Percentiles rank a stretch among this genome's conserved stretches.
These are phyloP conservation scores for Hygrophorus pudorinus DNA, from an alignment of 768 basidiomycete genomes.

Conservation along the genomic window DNA sequence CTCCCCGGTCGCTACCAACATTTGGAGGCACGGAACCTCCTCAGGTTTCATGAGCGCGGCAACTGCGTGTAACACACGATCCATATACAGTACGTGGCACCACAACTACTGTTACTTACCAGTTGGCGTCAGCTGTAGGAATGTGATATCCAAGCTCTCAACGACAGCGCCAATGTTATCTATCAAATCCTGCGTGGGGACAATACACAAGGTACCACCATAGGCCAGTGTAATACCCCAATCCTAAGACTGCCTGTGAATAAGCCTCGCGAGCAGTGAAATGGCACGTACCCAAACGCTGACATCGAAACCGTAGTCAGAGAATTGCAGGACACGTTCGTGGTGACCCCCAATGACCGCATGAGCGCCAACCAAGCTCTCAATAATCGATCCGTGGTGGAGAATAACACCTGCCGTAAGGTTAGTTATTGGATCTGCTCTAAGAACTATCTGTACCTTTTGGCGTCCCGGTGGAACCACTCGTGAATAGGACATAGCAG, in stretches of 20 bases:
- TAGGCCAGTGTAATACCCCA: too few species aligned
- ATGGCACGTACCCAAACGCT: neutral
- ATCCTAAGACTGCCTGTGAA: too few species aligned
- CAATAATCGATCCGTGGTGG: too few species aligned
- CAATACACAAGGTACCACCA: too few species aligned
- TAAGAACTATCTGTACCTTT: conserved; percentile 1
- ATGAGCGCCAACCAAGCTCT: conserved; percentile 1
- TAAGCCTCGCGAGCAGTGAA: too few species aligned
- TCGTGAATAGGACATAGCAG: conserved; percentile 2
- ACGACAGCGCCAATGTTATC: neutral
- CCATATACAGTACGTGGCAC: neutral
- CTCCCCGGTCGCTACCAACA: neutral
- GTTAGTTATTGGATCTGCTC: neutral
- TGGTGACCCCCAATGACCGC: neutral
- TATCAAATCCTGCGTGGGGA: neutral
- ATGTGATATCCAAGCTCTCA: neutral
- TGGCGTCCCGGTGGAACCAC: conserved; percentile 2
- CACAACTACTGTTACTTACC: neutral
- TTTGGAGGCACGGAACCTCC: neutral
- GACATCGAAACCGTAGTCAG: neutral
- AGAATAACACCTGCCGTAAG: neutral
- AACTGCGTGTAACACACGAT: neutral
- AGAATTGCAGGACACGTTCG: conserved; percentile 1
- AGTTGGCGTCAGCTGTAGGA: conserved; percentile 1
- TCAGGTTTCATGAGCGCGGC: too few species aligned